phyloP scores from a whole-genome alignment of 352 stramenopile genomes.

The Pythium myriotylum region DNA sequence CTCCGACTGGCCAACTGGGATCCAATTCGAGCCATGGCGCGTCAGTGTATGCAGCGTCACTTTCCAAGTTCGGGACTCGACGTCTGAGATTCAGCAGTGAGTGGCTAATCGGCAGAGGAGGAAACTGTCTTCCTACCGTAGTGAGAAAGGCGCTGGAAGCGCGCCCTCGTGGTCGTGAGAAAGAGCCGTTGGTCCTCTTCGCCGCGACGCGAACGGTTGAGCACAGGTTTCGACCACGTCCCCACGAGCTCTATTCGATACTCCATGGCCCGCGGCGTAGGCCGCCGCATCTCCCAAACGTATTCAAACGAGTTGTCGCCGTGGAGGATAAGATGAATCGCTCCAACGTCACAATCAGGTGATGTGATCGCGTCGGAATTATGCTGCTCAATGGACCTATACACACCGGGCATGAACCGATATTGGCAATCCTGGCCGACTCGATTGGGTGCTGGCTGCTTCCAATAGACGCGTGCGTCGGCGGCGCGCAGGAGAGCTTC shows the following conservation, averaged over 20 bases:
- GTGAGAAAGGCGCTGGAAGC: slow-evolving; percentile 76
- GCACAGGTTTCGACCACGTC: slow-evolving; percentile 65
- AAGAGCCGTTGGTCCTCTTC: slow-evolving; percentile 77
- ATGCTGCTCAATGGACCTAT: slow-evolving; percentile 28
- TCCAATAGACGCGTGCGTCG: slow-evolving; percentile 68
- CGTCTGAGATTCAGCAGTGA: background rate
- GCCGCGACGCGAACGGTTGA: slow-evolving; percentile 75
- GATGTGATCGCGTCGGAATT: background rate
- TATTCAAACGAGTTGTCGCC: slow-evolving; percentile 87
- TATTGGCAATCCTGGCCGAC: slow-evolving; percentile 29
- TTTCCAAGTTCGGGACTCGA: slow-evolving; percentile 59
- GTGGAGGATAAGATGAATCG: slow-evolving; percentile 50
- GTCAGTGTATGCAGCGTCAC: slow-evolving; percentile 70
- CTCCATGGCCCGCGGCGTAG: slow-evolving; percentile 61
- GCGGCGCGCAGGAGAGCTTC: slow-evolving; percentile 59
- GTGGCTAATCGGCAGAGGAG: background rate
- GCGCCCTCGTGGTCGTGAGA: slow-evolving; percentile 53
- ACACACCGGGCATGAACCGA: slow-evolving; percentile 67
- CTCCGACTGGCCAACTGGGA: slow-evolving; percentile 62
- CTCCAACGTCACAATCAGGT: slow-evolving; percentile 8
- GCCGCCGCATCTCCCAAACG: slow-evolving; percentile 61
- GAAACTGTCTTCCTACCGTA: slow-evolving; percentile 41
- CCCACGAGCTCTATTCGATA: slow-evolving; percentile 70
- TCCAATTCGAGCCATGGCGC: slow-evolving; percentile 74
- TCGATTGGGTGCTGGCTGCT: slow-evolving; percentile 14